Conservation (phyloP, 1,139 yeast species). For the Pneumocystis canis region DNA sequence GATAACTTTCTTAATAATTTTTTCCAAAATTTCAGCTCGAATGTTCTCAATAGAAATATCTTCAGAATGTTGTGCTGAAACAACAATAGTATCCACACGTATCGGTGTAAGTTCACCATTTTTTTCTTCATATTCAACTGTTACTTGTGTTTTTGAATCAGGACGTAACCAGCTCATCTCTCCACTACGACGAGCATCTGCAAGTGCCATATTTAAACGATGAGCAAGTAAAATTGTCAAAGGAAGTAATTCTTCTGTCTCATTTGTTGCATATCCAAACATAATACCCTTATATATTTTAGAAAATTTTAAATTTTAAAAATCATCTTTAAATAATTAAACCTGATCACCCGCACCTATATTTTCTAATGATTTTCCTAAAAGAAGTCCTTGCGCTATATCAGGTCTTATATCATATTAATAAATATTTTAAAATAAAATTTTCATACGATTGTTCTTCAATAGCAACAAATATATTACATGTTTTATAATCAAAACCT, state of each 20-base stretch:
- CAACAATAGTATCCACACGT: constrained; percentile 94
- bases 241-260: constrained; percentile 94
- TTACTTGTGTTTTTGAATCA: constrained; percentile 98
- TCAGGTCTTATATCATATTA: constrained; percentile 50
- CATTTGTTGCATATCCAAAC: constrained; percentile 99
- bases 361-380: constrained; percentile 90
- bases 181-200: constrained; percentile 94
- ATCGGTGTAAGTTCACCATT: constrained; percentile 89
- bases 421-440: neutral
- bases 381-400: constrained; percentile 97
- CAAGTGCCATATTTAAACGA: constrained; percentile 91
- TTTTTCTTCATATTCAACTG: constrained; percentile 87
- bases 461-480: constrained; percentile 96
- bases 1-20: constrained; percentile 80
- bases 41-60: constrained; percentile 85
- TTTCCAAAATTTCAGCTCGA: constrained; percentile 59
- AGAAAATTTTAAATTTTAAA: too few species aligned
- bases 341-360: constrained; percentile 98
- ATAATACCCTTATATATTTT: constrained; percentile 46
- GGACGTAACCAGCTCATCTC: constrained; percentile 94
- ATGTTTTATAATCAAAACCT: constrained; percentile 98
- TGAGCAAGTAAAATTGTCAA: constrained; percentile 88
- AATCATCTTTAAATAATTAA: too few species aligned
- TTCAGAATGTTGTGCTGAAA: constrained; percentile 96
- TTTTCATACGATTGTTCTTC: constrained; percentile 61